phyloP scores from a whole-genome alignment of 768 basidiomycete species.

The Phanerochaete carnosa region DNA sequence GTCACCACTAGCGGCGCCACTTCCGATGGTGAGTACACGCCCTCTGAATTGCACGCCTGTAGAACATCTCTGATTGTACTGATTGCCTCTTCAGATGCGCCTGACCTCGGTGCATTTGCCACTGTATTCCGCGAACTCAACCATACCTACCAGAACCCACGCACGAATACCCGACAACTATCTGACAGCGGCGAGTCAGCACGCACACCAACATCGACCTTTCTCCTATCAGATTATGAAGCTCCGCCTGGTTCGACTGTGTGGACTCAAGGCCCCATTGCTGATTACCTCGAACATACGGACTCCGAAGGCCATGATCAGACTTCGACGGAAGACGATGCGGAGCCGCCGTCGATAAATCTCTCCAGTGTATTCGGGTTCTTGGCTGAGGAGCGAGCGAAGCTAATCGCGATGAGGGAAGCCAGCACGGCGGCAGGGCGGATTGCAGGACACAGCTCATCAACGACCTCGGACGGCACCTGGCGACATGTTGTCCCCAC shows the following conservation, averaged over 20 bases:
- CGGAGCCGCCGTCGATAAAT: conserved; percentile 63
- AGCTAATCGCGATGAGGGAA: conserved; percentile 18
- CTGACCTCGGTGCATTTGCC: conserved; percentile 71
- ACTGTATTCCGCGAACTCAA: conserved; percentile 66
- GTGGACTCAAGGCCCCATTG: conserved; percentile 58
- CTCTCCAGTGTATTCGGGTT: conserved; percentile 76
- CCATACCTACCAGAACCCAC: conserved; percentile 46
- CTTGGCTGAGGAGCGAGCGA: conserved; percentile 41
- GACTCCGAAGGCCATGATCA: conserved; percentile 22
- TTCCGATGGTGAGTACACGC: conserved; percentile 30
- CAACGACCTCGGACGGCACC: conserved; percentile 32
- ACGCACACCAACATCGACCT: conserved; percentile 25
- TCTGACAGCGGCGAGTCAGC: conserved; percentile 17
- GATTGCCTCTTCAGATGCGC: conserved; percentile 43
- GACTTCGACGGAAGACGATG: conserved; percentile 25
- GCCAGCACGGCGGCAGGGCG: conserved; percentile 6
- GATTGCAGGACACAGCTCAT: conserved; percentile 20
- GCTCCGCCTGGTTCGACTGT: conserved; percentile 50
- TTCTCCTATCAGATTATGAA: conserved; percentile 35
- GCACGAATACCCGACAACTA: conserved; percentile 22
- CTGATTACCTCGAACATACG: conserved; percentile 49
- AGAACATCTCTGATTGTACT: neutral
- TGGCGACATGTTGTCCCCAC: conserved; percentile 40
- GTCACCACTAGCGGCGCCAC: conserved; percentile 30
- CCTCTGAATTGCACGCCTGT: neutral